A percentile compares a stretch with the other conserved stretches of the same genome.
Conservation (phyloP, 441 rosid species). For the Pelargonium hybrid region DNA sequence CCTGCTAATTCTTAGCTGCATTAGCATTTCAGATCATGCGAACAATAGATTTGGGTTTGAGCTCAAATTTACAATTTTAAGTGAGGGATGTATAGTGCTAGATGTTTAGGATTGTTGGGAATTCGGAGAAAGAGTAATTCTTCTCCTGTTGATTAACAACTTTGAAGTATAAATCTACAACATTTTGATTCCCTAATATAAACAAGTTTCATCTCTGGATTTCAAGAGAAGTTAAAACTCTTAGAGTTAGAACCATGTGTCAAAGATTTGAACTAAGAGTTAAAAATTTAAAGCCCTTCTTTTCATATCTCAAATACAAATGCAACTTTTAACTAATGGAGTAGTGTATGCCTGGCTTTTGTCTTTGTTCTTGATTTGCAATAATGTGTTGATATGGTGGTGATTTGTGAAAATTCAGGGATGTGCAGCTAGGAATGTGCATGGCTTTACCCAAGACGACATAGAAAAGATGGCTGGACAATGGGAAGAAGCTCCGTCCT, state of each 20-base stretch:
- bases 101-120: background rate
- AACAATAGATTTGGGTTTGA: background rate
- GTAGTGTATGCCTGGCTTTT: background rate
- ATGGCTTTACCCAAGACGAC: conserved; percentile 67
- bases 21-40: background rate
- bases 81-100: background rate
- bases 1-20: background rate
- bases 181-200: background rate
- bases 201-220: background rate
- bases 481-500: conserved; percentile 80
- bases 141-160: background rate
- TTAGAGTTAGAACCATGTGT: background rate
- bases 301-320: background rate
- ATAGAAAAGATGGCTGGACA: conserved; percentile 66
- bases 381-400: background rate
- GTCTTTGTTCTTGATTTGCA: background rate
- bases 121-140: background rate
- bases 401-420: conserved; percentile 45
- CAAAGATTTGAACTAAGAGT: background rate
- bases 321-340: background rate
- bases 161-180: background rate
- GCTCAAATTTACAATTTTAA: background rate
- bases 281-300: background rate
- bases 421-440: conserved; percentile 91
- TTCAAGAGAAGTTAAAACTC: background rate